A percentile compares a stretch with the other conserved stretches of the same genome.
Evolutionary conservation across 2,329 filamentous ascomycete species (phyloP).

Genomic region (Rhinocladiella mackenziei): DNA sequence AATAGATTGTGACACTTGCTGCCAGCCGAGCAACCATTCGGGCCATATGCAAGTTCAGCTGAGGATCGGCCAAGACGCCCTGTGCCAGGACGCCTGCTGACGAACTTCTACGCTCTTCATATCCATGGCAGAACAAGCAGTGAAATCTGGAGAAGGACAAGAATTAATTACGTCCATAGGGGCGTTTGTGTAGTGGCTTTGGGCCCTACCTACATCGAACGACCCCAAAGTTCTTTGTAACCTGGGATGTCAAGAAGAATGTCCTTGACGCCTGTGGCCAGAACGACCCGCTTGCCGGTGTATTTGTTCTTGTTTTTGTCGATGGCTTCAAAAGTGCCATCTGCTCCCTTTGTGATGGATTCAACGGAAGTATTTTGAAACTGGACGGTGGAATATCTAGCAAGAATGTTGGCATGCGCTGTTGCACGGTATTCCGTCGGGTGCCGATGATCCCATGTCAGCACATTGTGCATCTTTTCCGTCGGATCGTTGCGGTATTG

Average conservation of each 20-base stretch:
- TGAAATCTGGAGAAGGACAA: conserved; percentile 8
- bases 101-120: conserved; percentile 5
- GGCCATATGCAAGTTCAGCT: conserved; percentile 3
- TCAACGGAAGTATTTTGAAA: neutral
- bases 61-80: conserved; percentile 3
- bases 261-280: conserved; percentile 2
- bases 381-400: neutral
- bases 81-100: conserved; percentile 2
- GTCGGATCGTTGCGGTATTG: neutral
- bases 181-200: neutral
- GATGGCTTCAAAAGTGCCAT: neutral
- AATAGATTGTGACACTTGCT: too few species aligned
- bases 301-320: neutral
- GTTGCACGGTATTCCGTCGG: neutral
- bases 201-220: conserved; percentile 5
- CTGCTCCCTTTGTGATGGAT: neutral
- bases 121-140: conserved; percentile 8
- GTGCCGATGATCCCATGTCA: neutral
- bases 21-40: too few species aligned
- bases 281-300: neutral
- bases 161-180: neutral
- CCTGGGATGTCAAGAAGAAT: conserved; percentile 6
- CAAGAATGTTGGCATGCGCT: neutral
- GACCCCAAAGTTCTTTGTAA: conserved; percentile 8
- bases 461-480: neutral